Percentiles rank a stretch among this genome's conserved stretches.
These are phyloP conservation scores for Glebionis coronaria DNA, from an alignment of 129 eudicot genomes.

Conservation along the genomic window DNA sequence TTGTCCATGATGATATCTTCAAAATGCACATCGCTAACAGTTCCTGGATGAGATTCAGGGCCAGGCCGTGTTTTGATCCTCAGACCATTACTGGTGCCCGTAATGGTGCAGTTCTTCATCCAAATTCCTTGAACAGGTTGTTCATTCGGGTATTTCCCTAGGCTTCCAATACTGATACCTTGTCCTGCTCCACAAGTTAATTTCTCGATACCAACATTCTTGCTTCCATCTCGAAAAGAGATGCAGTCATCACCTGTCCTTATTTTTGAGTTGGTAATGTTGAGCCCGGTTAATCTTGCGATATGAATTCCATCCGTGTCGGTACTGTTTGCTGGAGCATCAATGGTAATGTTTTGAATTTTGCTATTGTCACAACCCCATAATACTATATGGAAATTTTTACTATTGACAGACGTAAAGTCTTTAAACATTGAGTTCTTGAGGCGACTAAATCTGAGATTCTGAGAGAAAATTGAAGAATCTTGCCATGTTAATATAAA, in stretches of 20 bases:
- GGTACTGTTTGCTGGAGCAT: conserved; percentile 39
- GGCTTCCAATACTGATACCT: conserved; percentile 63
- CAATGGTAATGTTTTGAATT: conserved; percentile 22
- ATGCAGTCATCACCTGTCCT: conserved; percentile 63
- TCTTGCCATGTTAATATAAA: neutral
- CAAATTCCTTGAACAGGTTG: conserved; percentile 37
- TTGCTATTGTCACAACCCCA: conserved; percentile 28
- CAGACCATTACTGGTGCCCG: conserved; percentile 35
- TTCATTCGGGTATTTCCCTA: conserved; percentile 42
- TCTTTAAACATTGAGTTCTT: conserved; percentile 30
- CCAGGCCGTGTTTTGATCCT: conserved; percentile 54
- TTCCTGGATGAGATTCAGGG: conserved; percentile 25
- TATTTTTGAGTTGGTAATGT: conserved; percentile 30
- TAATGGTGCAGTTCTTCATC: conserved; percentile 50
- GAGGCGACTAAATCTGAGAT: conserved; percentile 32
- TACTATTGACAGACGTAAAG: conserved; percentile 43
- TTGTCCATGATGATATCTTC: conserved; percentile 49
- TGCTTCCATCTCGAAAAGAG: conserved; percentile 55
- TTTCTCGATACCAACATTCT: conserved; percentile 22
- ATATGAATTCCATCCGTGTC: conserved; percentile 75
- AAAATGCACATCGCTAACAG: conserved; percentile 35
- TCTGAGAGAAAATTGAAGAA: conserved; percentile 12
- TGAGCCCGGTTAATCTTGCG: conserved; percentile 15
- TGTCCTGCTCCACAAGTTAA: conserved; percentile 68
- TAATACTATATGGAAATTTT: conserved; percentile 38